Evolutionary conservation across 345 rosid species (phyloP).

Genomic region (Pistacia vera): DNA sequence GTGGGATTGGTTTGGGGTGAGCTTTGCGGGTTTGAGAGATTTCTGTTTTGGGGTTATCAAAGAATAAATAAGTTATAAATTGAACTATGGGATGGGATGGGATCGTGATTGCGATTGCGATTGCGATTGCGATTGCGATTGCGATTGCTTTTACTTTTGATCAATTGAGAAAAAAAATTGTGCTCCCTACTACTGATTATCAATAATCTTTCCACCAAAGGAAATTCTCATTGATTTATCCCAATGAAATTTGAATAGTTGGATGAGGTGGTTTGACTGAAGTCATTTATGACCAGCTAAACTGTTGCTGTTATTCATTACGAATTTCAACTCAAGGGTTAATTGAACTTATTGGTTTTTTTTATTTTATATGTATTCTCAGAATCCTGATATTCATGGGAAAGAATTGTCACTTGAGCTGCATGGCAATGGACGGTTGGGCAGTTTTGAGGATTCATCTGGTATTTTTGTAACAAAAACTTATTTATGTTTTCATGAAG

Average conservation of each 20-base stretch:
- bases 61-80: no score
- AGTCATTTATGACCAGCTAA: neutral
- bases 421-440: conserved; percentile 49
- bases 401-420: conserved; percentile 50
- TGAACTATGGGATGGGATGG: no score
- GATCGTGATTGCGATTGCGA: neutral
- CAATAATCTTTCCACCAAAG: no score
- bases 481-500: neutral
- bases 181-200: no score
- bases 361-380: conserved; percentile 16
- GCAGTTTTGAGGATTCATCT: conserved; percentile 56
- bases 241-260: neutral
- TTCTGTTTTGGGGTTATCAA: no score
- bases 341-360: neutral
- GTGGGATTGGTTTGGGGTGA: no score
- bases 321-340: neutral
- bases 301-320: neutral
- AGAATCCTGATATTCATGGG: conserved; percentile 69
- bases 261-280: neutral
- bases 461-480: conserved; percentile 35
- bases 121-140: neutral
- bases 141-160: neutral
- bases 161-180: neutral
- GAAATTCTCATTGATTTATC: no score
- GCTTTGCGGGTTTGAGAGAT: no score